Percentiles rank a stretch among this genome's conserved stretches.
Conservation (phyloP, 2,329 filamentous ascomycete genomes). For the Decorospora gaudefroyi region DNA sequence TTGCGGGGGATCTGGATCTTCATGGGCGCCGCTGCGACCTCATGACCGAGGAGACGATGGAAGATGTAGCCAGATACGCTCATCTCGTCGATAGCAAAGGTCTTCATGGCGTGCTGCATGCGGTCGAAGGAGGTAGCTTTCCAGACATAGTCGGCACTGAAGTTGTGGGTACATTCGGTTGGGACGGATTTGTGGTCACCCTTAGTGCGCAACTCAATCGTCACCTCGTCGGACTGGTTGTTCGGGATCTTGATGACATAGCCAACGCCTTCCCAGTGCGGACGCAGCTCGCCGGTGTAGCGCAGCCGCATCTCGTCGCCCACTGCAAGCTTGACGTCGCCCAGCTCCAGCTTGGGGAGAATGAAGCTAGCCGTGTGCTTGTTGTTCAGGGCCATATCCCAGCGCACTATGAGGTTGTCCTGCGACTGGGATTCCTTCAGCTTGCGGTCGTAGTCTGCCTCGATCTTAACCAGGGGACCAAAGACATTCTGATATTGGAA, state of each 20-base stretch:
- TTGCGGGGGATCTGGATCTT: conserved; percentile 96
- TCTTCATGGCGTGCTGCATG: conserved; percentile 99
- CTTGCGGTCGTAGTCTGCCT: conserved; percentile 98
- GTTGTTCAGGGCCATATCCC: conserved; percentile 95
- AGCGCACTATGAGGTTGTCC: conserved; percentile 89
- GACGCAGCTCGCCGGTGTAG: conserved; percentile 90
- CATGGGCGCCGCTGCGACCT: conserved; percentile 91
- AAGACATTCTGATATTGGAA: conserved; percentile 99
- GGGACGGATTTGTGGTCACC: conserved; percentile 96
- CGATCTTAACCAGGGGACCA: conserved; percentile 96
- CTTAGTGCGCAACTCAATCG: conserved; percentile 88
- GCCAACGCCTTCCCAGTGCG: conserved; percentile 94
- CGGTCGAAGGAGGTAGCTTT: conserved; percentile 99
- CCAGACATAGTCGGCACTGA: conserved; percentile 99
- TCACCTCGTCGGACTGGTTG: conserved; percentile 97
- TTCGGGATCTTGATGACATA: conserved; percentile 99
- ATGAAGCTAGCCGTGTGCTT: conserved; percentile 96
- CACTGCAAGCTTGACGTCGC: conserved; percentile 96
- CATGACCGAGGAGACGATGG: conserved; percentile 92
- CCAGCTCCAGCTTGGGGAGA: conserved; percentile 93
- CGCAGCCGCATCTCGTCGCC: conserved; percentile 98
- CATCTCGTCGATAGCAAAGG: conserved; percentile 96
- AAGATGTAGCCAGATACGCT: conserved; percentile 99
- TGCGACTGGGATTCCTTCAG: conserved; percentile 98
- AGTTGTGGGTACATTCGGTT: conserved; percentile 95